Evolutionary conservation across 2,329 filamentous ascomycete genomes (phyloP).

Genomic region (Pyrenophora graminea): DNA sequence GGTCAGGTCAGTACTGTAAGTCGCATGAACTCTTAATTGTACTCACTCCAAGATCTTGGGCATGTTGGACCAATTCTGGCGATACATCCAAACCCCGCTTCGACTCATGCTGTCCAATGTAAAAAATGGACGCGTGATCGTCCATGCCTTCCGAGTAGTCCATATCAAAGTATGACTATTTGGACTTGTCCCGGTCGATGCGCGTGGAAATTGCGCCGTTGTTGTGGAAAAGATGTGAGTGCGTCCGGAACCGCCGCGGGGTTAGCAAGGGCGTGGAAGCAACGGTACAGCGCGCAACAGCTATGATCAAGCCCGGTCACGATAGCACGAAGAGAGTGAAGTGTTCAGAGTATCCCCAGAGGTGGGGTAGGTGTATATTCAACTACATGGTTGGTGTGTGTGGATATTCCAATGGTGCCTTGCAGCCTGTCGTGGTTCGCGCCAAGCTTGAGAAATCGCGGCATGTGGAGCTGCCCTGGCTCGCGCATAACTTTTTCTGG

Average conservation of each 20-base stretch:
- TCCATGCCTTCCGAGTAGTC: slow-evolving; percentile 40
- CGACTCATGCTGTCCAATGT: slow-evolving; percentile 75
- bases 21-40: not conserved
- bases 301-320: not conserved
- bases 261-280: slow-evolving; percentile 7
- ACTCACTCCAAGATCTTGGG: slow-evolving; percentile 71
- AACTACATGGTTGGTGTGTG: slow-evolving; percentile 14
- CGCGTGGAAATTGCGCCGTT: not conserved
- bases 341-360: slow-evolving; percentile 2
- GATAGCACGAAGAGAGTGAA: not conserved
- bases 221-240: slow-evolving; percentile 11
- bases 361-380: slow-evolving; percentile 8
- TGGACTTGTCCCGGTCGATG: not conserved
- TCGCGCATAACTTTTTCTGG: slow-evolving; percentile 29
- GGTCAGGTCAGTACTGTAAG: slow-evolving; percentile 4
- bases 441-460: slow-evolving; percentile 13
- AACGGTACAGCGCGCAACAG: slow-evolving; percentile 6
- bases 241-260: slow-evolving; percentile 15
- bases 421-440: slow-evolving; percentile 17
- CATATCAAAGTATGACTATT: slow-evolving; percentile 23
- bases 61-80: slow-evolving; percentile 66
- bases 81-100: slow-evolving; percentile 63
- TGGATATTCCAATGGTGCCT: slow-evolving; percentile 13
- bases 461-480: slow-evolving; percentile 18
- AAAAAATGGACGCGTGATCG: slow-evolving; percentile 59